Base-by-base conservation (phyloP, 139 green algal genomes). In the Mychonastes homosphaera region DNA sequence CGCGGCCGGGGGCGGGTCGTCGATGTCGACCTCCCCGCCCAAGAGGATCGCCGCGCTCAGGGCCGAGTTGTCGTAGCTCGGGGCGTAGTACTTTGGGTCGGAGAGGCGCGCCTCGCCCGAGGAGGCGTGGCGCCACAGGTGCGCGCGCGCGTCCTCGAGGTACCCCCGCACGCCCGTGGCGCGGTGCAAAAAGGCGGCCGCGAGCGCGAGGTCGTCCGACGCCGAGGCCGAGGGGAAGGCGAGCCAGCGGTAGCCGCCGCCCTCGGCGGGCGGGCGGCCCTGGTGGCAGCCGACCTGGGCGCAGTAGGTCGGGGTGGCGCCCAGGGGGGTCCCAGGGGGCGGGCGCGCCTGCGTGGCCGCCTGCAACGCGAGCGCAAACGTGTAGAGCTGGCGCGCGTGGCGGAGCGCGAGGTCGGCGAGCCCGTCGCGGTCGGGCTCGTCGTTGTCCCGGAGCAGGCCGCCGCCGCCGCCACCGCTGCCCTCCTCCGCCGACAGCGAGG, bases 141-240 rank as follows among this genome's bases (percentile, higher is more conserved):
- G 21, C 7, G 13, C 16, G 16, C 7, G 15, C 46, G 16, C 19
- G 24, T 13, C 19, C 24, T 24, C n/a, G 24, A 53, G 43, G 19
- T 78, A 74, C 34, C 28, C 18, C 16, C 32, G 23, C 32, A 71
- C 52, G 47, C 67, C 61, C 33, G 74, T 76, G 21, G 56, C 67
- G 18, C 41, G 39, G 43, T 78, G 72, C 44, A 80, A 52, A 72
- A 72, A 80, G 4, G 54, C 29, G 28, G 71, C 65, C 34, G 70
- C 65, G 52, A 62, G 74, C 6, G 79, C 45, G 38, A 80, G 58
- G 41, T 80, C 73, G 55, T 80, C 73, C 8, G 56, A 45, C 27
- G 68, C 65, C 4, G 18, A 38, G 9, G 45, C n/a, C 16, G 34
- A 52, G 2, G 41, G 21, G 39, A 33, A 67, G 3, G 36, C 49